Evolutionary conservation across 2,329 filamentous ascomycete genomes (phyloP).

Genomic region (Diaporthe vexans): DNA sequence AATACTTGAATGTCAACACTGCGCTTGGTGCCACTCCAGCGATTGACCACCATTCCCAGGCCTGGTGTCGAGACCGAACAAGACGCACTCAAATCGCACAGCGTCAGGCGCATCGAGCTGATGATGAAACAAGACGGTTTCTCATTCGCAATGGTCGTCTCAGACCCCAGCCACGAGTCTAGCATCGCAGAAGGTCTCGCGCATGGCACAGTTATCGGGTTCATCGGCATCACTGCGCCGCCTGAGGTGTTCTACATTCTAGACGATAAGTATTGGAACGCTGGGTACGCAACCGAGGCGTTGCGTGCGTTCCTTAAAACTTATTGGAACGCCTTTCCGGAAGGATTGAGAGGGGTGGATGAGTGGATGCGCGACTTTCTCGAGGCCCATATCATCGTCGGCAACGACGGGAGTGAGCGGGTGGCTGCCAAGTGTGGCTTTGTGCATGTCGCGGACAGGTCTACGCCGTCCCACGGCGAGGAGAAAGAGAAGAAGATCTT

Average conservation of each 20-base stretch:
- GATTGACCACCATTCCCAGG: background rate
- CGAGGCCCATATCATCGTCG: conserved; percentile 22
- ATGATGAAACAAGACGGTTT: conserved; percentile 31
- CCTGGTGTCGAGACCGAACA: conserved; percentile 16
- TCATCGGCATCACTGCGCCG: conserved; percentile 30
- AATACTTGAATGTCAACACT: too few relatives aligned
- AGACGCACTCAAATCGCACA: conserved; percentile 29
- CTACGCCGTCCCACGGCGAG: conserved; percentile 8
- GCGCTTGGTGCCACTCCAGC: too few relatives aligned
- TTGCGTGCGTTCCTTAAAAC: conserved; percentile 14
- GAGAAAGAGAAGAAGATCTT: conserved; percentile 27
- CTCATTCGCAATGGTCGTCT: conserved; percentile 27
- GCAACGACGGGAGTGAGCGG: conserved; percentile 19
- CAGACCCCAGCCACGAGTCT: background rate
- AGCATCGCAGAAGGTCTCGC: background rate
- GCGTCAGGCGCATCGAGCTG: conserved; percentile 29
- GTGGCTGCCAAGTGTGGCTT: conserved; percentile 33
- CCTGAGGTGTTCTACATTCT: conserved; percentile 28
- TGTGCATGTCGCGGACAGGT: conserved; percentile 19
- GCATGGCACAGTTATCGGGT: conserved; percentile 1
- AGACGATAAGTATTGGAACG: conserved; percentile 15
- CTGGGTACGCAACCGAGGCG: conserved; percentile 21
- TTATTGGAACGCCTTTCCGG: conserved; percentile 18
- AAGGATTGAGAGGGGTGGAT: background rate
- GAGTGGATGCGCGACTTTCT: conserved; percentile 8